These are phyloP conservation scores for Alternaria triticimaculans DNA, from an alignment of 2,329 filamentous ascomycete genomes.

Conservation along the genomic window DNA sequence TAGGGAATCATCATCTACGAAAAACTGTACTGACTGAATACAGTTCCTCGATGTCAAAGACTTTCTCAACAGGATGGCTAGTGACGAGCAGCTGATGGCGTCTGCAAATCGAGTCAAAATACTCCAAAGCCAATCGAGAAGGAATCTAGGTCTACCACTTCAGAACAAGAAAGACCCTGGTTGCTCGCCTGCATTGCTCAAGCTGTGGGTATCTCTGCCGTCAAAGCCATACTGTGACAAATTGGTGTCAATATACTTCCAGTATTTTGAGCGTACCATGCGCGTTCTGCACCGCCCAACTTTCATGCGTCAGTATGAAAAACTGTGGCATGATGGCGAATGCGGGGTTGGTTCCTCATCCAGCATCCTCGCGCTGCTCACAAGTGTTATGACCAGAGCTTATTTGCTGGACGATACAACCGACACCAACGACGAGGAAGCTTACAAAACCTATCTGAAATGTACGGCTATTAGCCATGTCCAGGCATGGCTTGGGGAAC, in stretches of 20 bases:
- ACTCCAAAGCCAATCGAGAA: conserved; percentile 20
- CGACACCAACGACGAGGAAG: conserved; percentile 10
- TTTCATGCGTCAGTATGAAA: conserved; percentile 31
- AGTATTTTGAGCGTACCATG: conserved; percentile 33
- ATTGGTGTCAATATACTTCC: conserved; percentile 26
- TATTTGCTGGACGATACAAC: conserved; percentile 24
- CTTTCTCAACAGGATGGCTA: conserved; percentile 20
- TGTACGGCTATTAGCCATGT: conserved; percentile 21
- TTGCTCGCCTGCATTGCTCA: conserved; percentile 24
- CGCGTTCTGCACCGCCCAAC: conserved; percentile 33
- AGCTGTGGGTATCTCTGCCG: conserved; percentile 27
- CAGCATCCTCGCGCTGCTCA: conserved; percentile 33
- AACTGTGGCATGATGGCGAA: conserved; percentile 24
- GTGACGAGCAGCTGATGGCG: conserved; percentile 21
- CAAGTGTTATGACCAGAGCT: conserved; percentile 29
- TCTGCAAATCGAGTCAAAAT: conserved; percentile 25
- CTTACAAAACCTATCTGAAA: conserved; percentile 21
- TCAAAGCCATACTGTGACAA: conserved; percentile 29
- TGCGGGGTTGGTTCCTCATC: conserved; percentile 16
- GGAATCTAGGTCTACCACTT: conserved; percentile 16
- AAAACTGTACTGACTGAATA: conserved; percentile 1
- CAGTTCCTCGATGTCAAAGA: conserved; percentile 26
- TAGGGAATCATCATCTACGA: background rate
- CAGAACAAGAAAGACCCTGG: conserved; percentile 5
- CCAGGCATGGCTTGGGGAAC: conserved; percentile 30